phyloP scores from a whole-genome alignment of 805 yeast species.

The Lachancea thermotolerans region DNA sequence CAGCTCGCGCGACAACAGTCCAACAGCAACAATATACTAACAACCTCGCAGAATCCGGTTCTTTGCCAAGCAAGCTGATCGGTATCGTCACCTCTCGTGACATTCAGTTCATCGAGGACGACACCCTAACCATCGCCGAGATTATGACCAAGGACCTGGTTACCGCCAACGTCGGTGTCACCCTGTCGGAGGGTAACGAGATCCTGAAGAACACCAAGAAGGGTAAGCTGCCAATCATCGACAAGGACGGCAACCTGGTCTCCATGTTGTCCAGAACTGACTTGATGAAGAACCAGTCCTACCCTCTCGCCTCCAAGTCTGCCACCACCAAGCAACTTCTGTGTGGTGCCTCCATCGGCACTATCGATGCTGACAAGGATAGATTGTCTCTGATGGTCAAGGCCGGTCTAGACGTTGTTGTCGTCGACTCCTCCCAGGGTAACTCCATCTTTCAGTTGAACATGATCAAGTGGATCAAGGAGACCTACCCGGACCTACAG shows the following conservation, averaged over 20 bases:
- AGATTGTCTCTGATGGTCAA: slow-evolving; percentile 80
- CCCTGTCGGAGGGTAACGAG: slow-evolving; percentile 80
- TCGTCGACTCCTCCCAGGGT: slow-evolving; percentile 95
- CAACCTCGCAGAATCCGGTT: slow-evolving; percentile 63
- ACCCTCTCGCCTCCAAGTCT: slow-evolving; percentile 93
- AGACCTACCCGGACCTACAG: slow-evolving; percentile 68
- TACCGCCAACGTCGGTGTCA: slow-evolving; percentile 77
- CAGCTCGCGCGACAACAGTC: no score
- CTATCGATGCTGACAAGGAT: slow-evolving; percentile 78
- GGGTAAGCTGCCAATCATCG: slow-evolving; percentile 95
- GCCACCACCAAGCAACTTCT: slow-evolving; percentile 88
- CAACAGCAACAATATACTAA: slow-evolving; percentile 14
- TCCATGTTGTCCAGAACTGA: slow-evolving; percentile 93
- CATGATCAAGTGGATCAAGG: slow-evolving; percentile 88
- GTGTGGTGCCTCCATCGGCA: slow-evolving; percentile 99
- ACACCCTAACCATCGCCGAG: slow-evolving; percentile 52
- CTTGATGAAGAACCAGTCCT: slow-evolving; percentile 89
- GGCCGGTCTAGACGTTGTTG: slow-evolving; percentile 96
- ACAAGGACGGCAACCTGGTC: slow-evolving; percentile 64
- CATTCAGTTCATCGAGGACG: slow-evolving; percentile 85
- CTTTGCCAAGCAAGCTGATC: slow-evolving; percentile 78
- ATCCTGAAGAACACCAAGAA: slow-evolving; percentile 88
- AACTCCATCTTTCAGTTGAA: slow-evolving; percentile 91
- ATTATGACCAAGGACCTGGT: slow-evolving; percentile 88
- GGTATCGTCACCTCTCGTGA: slow-evolving; percentile 98